Evolutionary conservation across 805 yeast genomes (phyloP).

Genomic region (Candida xiaguanensis): DNA sequence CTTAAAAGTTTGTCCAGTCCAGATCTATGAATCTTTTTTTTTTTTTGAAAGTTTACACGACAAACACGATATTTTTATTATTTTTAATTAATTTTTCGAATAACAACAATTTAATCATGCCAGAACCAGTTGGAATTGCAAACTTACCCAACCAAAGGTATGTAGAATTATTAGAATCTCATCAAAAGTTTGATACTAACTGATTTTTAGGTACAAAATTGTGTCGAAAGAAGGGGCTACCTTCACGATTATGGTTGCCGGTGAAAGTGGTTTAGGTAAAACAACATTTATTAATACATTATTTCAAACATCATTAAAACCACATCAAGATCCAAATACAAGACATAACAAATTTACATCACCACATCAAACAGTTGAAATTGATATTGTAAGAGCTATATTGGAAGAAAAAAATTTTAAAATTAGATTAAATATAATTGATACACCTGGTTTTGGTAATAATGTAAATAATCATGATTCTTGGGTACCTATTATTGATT

Average conservation of each 20-base stretch:
- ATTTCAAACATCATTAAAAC: slow-evolving; percentile 70
- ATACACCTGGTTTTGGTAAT: slow-evolving; percentile 94
- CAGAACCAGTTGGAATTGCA: slow-evolving; percentile 65
- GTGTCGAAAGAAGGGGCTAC: slow-evolving; percentile 72
- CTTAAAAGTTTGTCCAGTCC: neutral
- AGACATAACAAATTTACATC: slow-evolving; percentile 54
- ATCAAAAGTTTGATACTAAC: slow-evolving; percentile 3
- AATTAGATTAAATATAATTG: slow-evolving; percentile 75
- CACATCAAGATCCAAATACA: slow-evolving; percentile 50
- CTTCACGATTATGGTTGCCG: slow-evolving; percentile 82
- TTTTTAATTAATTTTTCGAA: neutral
- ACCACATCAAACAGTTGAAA: slow-evolving; percentile 66
- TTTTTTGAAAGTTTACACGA: neutral
- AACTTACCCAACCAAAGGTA: slow-evolving; percentile 73
- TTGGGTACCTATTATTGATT: slow-evolving; percentile 85
- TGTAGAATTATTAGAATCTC: slow-evolving; percentile 16
- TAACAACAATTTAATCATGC: slow-evolving; percentile 23
- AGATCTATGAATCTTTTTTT: neutral
- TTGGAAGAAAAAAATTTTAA: slow-evolving; percentile 81
- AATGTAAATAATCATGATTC: slow-evolving; percentile 80
- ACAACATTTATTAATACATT: slow-evolving; percentile 87
- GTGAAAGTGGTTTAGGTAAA: slow-evolving; percentile 90
- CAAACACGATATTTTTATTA: slow-evolving; percentile 4
- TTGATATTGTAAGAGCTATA: slow-evolving; percentile 74
- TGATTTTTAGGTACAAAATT: slow-evolving; percentile 55